phyloP scores from a whole-genome alignment of 2,329 filamentous ascomycete species.

The Colletotrichum caudatum region DNA sequence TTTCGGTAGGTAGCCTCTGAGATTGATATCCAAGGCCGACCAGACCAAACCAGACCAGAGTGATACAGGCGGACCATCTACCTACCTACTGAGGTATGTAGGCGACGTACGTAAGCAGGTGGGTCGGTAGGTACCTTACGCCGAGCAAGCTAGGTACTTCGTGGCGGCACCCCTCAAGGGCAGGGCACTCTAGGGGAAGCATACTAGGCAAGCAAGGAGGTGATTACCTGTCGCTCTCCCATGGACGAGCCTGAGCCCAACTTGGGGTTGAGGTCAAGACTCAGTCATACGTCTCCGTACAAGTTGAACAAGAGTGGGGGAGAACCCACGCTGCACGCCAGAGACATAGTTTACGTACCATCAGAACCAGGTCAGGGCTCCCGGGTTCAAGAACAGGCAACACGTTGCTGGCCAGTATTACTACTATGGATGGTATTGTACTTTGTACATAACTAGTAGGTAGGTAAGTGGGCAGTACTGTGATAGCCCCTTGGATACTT shows the following conservation, averaged over 20 bases:
- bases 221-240: not conserved
- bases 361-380: conserved; percentile 39
- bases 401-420: not conserved
- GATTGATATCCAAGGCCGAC: not conserved
- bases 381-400: conserved; percentile 30
- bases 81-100: too few relatives aligned
- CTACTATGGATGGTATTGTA: too few relatives aligned
- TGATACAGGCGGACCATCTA: not conserved
- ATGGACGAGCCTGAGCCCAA: conserved; percentile 26
- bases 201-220: conserved; percentile 19
- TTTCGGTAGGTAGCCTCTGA: too few relatives aligned
- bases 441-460: too few relatives aligned
- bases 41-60: not conserved
- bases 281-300: conserved; percentile 36
- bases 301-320: conserved; percentile 36
- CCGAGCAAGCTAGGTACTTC: conserved; percentile 7
- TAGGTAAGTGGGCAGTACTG: not conserved
- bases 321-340: conserved; percentile 35
- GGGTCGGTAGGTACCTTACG: too few relatives aligned
- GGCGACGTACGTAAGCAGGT: not conserved
- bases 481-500: conserved; percentile 32
- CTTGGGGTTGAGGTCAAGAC: conserved; percentile 29
- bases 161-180: not conserved
- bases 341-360: not conserved
- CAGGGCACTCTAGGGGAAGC: conserved; percentile 1